Evolutionary conservation across 2,329 filamentous ascomycete genomes (phyloP).

Genomic region (Cladobotryum mycophilum): DNA sequence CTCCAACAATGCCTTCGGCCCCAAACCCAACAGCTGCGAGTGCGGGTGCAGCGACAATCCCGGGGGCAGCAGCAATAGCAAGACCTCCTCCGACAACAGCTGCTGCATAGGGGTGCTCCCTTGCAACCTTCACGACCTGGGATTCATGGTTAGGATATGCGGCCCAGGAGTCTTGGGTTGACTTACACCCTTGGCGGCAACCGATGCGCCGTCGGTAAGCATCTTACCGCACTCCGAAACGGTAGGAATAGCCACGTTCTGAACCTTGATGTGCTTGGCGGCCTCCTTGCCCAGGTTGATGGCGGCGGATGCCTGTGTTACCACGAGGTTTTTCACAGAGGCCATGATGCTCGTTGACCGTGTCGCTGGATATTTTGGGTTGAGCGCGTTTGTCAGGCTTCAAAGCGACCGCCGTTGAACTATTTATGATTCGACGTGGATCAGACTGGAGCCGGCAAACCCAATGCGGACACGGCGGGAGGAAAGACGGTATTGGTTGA

Average conservation of each 20-base stretch:
- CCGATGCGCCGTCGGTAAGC: not conserved
- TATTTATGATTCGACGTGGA: no score
- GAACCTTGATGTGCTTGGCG: not conserved
- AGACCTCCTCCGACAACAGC: conserved; percentile 1
- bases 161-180: no score
- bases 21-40: conserved; percentile 17
- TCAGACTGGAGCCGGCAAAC: no score
- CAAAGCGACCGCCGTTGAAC: no score
- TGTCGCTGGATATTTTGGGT: no score
- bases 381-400: no score
- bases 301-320: no score
- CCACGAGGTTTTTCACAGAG: not conserved
- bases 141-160: not conserved
- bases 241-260: not conserved
- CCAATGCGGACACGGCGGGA: no score
- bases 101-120: not conserved
- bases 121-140: not conserved
- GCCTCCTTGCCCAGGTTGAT: not conserved
- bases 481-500: no score
- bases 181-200: not conserved
- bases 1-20: conserved; percentile 13
- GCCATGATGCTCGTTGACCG: not conserved
- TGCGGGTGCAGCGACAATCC: conserved; percentile 11
- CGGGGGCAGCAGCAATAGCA: not conserved
- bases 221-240: not conserved